Evolutionary conservation across 2,329 filamentous ascomycete species (phyloP).

Genomic region (Trichoderma asperellum): DNA sequence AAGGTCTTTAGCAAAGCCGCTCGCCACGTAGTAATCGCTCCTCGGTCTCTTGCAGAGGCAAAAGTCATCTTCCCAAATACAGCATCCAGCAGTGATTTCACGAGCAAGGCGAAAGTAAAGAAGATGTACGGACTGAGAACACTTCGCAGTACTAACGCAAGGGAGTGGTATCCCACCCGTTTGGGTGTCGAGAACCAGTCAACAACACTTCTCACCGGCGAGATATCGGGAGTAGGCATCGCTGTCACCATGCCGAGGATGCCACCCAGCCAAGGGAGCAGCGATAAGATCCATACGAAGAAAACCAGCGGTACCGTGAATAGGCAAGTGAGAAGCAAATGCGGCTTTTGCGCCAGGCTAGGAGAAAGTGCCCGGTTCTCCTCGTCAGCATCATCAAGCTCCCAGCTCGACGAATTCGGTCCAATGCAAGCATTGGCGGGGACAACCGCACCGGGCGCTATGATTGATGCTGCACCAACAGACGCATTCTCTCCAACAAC

Average conservation of each 20-base stretch:
- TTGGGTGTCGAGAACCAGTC: conserved; percentile 54
- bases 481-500: conserved; percentile 52
- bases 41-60: conserved; percentile 37
- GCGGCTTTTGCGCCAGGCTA: conserved; percentile 46
- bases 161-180: conserved; percentile 55
- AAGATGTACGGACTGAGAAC: conserved; percentile 50
- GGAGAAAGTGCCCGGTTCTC: conserved; percentile 50
- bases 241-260: conserved; percentile 51
- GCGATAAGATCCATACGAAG: conserved; percentile 47
- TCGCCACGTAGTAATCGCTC: conserved; percentile 49
- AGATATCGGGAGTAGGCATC: conserved; percentile 39
- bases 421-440: conserved; percentile 57
- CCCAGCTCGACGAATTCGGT: conserved; percentile 62
- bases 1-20: conserved; percentile 50
- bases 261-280: conserved; percentile 51
- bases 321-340: conserved; percentile 50
- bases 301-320: conserved; percentile 49
- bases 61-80: conserved; percentile 46
- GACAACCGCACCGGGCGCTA: conserved; percentile 55
- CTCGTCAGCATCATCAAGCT: conserved; percentile 52
- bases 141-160: conserved; percentile 49
- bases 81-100: conserved; percentile 48
- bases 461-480: conserved; percentile 53
- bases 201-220: conserved; percentile 48
- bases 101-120: conserved; percentile 47